A percentile compares a stretch with the other conserved stretches of the same genome.
phyloP scores from a whole-genome alignment of 2,329 filamentous ascomycete species.

The Pyrenochaeta sp. region DNA sequence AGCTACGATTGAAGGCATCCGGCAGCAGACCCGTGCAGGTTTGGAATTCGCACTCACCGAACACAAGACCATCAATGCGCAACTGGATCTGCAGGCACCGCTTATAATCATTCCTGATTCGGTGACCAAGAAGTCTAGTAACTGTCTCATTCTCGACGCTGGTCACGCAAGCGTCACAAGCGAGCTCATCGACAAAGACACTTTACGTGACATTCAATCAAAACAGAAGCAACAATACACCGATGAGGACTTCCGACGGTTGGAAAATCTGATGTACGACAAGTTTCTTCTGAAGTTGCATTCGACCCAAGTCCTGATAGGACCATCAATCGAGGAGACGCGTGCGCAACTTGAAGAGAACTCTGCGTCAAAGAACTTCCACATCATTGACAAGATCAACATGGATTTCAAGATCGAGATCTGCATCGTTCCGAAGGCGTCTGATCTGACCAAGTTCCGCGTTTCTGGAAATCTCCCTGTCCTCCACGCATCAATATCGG shows the following conservation, averaged over 20 bases:
- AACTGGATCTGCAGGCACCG: constrained; percentile 93
- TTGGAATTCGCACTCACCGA: constrained; percentile 96
- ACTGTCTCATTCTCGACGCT: constrained; percentile 93
- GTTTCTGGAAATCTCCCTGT: constrained; percentile 92
- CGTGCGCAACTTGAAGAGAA: constrained; percentile 78
- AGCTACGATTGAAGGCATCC: constrained; percentile 91
- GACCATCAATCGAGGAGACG: constrained; percentile 89
- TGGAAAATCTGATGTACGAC: constrained; percentile 97
- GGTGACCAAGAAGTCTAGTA: constrained; percentile 80
- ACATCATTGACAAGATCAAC: constrained; percentile 96
- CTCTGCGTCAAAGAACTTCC: constrained; percentile 74
- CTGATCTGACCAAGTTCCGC: constrained; percentile 89
- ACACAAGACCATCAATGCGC: constrained; percentile 97
- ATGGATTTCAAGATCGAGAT: constrained; percentile 96
- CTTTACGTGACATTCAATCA: constrained; percentile 85
- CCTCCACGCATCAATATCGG: constrained; percentile 89
- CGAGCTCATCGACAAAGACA: constrained; percentile 90
- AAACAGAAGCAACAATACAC: constrained; percentile 90
- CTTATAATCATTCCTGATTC: constrained; percentile 96
- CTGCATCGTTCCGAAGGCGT: constrained; percentile 95
- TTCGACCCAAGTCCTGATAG: constrained; percentile 94
- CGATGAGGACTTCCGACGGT: constrained; percentile 84
- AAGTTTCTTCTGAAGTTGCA: constrained; percentile 92
- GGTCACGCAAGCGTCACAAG: constrained; percentile 95
- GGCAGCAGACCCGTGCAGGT: constrained; percentile 94